These are phyloP conservation scores for Catunica adiposa DNA, from an alignment of 2,329 filamentous ascomycete species.

Conservation along the genomic window DNA sequence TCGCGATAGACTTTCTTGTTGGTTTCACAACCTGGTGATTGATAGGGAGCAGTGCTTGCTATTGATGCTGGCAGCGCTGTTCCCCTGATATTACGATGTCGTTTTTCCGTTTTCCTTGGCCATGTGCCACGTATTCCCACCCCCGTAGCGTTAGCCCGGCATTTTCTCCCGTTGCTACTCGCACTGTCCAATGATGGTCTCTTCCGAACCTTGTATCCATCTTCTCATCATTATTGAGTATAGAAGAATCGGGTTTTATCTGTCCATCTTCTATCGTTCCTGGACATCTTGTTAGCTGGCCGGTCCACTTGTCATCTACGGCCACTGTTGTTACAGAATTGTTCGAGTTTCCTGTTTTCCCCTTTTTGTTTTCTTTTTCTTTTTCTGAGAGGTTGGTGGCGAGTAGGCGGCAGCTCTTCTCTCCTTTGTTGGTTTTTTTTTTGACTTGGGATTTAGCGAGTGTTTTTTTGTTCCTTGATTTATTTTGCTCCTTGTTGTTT, in stretches of 20 bases:
- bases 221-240: neutral
- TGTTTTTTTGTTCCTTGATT: slow-evolving; percentile 16
- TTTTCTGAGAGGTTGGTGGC: slow-evolving; percentile 6
- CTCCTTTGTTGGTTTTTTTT: slow-evolving; percentile 9
- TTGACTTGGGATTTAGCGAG: slow-evolving; percentile 3
- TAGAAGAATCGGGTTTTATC: slow-evolving; percentile 4
- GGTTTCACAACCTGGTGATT: slow-evolving; percentile 1
- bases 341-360: slow-evolving; percentile 16
- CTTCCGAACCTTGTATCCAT: slow-evolving; percentile 12
- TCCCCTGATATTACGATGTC: neutral
- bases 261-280: slow-evolving; percentile 14
- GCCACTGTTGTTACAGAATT: slow-evolving; percentile 11
- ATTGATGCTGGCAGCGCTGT: neutral
- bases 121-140: no score
- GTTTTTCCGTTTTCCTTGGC: neutral
- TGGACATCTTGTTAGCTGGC: slow-evolving; percentile 2
- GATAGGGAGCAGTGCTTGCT: neutral
- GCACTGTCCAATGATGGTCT: no score
- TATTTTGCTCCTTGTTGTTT: slow-evolving; percentile 19
- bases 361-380: slow-evolving; percentile 22
- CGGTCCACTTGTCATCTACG: slow-evolving; percentile 18
- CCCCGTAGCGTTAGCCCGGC: no score
- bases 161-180: no score
- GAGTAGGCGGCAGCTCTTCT: neutral
- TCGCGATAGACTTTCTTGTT: slow-evolving; percentile 16